These are phyloP conservation scores for Magnusiomyces tetraspermus DNA, from an alignment of 1,139 yeast genomes.

Conservation along the genomic window DNA sequence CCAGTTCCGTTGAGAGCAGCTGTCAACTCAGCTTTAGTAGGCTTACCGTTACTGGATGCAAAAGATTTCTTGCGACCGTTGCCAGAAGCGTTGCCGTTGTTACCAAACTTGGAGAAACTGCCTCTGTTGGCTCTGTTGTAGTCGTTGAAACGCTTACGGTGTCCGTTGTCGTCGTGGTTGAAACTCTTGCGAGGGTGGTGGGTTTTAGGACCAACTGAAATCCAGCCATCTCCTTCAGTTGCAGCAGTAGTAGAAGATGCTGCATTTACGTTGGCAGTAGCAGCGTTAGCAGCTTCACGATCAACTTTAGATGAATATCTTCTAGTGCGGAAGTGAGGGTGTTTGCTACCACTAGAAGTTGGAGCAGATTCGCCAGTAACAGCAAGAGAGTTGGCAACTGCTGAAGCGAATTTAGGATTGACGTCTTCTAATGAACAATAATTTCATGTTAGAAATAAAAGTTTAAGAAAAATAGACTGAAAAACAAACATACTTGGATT, in stretches of 20 bases:
- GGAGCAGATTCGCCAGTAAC: neutral
- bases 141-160: constrained; percentile 15
- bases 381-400: constrained; percentile 4
- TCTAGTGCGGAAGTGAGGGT: constrained; percentile 4
- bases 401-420: neutral
- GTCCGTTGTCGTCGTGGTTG: constrained; percentile 13
- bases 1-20: constrained; percentile 1
- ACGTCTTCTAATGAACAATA: neutral
- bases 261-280: constrained; percentile 8
- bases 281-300: neutral
- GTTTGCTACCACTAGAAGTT: neutral
- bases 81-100: no score
- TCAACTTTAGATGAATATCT: constrained; percentile 4
- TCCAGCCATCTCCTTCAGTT: constrained; percentile 30
- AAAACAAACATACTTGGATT: neutral
- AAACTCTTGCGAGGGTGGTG: constrained; percentile 15
- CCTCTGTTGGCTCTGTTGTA: constrained; percentile 8
- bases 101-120: constrained; percentile 7
- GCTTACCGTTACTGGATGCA: neutral
- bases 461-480: no score
- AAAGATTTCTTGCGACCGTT: constrained; percentile 2
- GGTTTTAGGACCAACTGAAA: constrained; percentile 25
- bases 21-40: neutral
- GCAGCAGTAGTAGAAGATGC: neutral
- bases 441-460: neutral